Evolutionary conservation across 768 basidiomycete species (phyloP).

Genomic region (Clathrus columnatus): DNA sequence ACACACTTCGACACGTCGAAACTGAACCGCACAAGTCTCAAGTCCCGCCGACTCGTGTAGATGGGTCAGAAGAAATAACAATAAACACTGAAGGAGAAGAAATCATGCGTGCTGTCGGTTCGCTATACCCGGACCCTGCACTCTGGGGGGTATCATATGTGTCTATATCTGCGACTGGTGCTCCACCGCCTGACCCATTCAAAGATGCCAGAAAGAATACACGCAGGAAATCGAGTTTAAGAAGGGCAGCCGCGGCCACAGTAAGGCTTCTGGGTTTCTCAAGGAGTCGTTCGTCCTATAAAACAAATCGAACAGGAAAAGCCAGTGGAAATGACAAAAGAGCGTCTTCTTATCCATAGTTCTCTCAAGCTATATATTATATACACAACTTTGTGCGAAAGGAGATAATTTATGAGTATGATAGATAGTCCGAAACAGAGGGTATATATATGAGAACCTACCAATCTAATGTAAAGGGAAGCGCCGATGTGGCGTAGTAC

Average conservation of each 20-base stretch:
- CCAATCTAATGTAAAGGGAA: background rate
- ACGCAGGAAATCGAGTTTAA: background rate
- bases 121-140: background rate
- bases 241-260: background rate
- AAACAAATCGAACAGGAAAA: background rate
- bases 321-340: background rate
- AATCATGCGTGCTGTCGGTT: background rate
- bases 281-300: background rate
- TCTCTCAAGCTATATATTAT: background rate
- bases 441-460: background rate
- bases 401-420: background rate
- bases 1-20: background rate
- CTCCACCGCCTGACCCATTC: background rate
- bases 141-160: background rate
- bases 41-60: background rate
- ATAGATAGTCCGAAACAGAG: background rate
- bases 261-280: background rate
- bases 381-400: background rate
- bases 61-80: background rate
- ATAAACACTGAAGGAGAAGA: background rate
- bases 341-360: background rate
- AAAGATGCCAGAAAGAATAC: background rate
- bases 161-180: background rate
- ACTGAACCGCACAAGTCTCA: background rate
- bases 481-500: no score